Evolutionary conservation across 441 rosid species (phyloP), one percentile per base, ranked within the genome.

Genomic region (Biscutella laevigata): DNA sequence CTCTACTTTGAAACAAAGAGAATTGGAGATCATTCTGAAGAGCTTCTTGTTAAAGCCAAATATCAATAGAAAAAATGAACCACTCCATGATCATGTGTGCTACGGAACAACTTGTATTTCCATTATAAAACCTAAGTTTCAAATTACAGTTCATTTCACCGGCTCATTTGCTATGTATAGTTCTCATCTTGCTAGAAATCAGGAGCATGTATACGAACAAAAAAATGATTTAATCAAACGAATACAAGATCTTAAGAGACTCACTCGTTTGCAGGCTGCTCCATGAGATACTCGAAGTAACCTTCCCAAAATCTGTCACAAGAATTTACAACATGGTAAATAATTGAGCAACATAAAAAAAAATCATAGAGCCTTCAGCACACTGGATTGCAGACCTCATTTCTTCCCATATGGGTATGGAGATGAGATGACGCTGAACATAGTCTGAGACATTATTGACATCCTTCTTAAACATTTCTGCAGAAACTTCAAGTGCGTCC

Each of bases 401-500:
- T 73, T 94, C 99, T 75, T 89, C 99, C 99, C 99, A 94, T 29
- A 89, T 89, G 46, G 96, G 82, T 33, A 94, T 65, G 28, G 97
- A 77, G 74, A 86, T 76, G 44, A 94, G 88, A 79, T 94, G 99
- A 43, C 97, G 96, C 70, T 94, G 95, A 55, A 94, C 79, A 77
- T 74, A 84, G 73, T 94, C 97, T 35, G 86, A 78, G 53, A 94
- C 94, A 73, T 78, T 89, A 78, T 84, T 89, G 65, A 74, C 74
- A 58, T 89, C 97, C 77, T 73, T 94, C 79, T 83, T 89, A 61
- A 71, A 84, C 94, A 94, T 89, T 69, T 84, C 97, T 57, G 97
- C 95, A 55, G 99, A 94, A 47, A 89, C 97, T 82, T 84, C 99
- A 67, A 94, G 88, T 60, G 95, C 99, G 59, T 89, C 95, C 71